These are phyloP conservation scores for Colletotrichum kahawae DNA, from an alignment of 2,329 filamentous ascomycete genomes.

Conservation along the genomic window DNA sequence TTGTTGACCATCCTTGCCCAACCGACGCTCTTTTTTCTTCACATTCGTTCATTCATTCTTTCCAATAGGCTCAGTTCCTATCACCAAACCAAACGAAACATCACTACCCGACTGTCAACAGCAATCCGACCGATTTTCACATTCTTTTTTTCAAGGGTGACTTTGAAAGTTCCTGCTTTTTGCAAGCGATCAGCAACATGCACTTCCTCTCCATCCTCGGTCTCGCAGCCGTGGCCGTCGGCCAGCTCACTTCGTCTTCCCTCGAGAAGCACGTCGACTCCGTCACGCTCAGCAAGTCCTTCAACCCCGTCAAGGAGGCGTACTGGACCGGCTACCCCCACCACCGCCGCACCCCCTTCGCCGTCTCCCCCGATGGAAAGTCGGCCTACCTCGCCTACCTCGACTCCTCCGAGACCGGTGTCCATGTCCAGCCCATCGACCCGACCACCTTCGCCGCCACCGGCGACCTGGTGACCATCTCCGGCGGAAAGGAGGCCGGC, in stretches of 20 bases:
- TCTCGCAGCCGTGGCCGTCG: slow-evolving; percentile 18
- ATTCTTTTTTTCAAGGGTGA: neutral
- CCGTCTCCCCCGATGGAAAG: slow-evolving; percentile 64
- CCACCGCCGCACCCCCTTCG: slow-evolving; percentile 66
- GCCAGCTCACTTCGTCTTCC: slow-evolving; percentile 26
- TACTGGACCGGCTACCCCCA: slow-evolving; percentile 68
- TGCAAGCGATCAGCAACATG: neutral
- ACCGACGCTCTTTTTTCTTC: slow-evolving; percentile 14
- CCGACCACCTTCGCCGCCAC: slow-evolving; percentile 58
- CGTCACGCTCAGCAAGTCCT: slow-evolving; percentile 52
- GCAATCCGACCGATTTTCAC: neutral
- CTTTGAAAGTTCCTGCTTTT: slow-evolving; percentile 12
- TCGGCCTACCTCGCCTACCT: slow-evolving; percentile 66
- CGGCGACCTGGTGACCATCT: slow-evolving; percentile 55
- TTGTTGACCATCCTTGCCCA: slow-evolving; percentile 21
- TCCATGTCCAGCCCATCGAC: slow-evolving; percentile 63
- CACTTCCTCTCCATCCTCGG: slow-evolving; percentile 7
- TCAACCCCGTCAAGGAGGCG: slow-evolving; percentile 62
- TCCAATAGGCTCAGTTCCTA: neutral
- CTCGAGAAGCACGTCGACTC: slow-evolving; percentile 41
- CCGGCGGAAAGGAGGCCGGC: slow-evolving; percentile 62
- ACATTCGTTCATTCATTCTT: slow-evolving; percentile 13
- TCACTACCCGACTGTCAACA: neutral
- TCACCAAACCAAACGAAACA: neutral
- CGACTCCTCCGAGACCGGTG: slow-evolving; percentile 57